Evolutionary conservation across 2,329 filamentous ascomycete species (phyloP), one percentile per base, ranked within the genome.

Genomic region (Colletotrichum cordylinicola): DNA sequence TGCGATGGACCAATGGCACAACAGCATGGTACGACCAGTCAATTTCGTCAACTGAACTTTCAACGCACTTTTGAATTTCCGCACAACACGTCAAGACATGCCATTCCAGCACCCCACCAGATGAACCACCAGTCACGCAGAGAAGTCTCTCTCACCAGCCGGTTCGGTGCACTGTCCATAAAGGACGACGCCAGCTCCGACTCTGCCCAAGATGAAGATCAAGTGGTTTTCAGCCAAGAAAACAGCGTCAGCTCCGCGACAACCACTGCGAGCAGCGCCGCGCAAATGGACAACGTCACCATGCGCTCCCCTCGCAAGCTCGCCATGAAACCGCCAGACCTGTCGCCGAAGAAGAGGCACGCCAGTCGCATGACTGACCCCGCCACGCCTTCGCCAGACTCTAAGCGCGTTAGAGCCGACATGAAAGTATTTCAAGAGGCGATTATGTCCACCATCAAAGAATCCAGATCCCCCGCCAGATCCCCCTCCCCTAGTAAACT

Each of bases 401-500:
- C 67, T 58, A 77, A 78, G 73, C 76, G 67, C 24, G 39, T 76
- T 27, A 72, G 62, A 58, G 74, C 67, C 43, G 37, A 75, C 55
- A 27, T 85, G 48, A 74, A 80, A n/a, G 74, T 67, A 29, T 76
- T 84, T 52, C 77, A 80, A 70, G 76, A 72, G 67, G 82, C 68
- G 67, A 79, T 81, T 73, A 83, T 76, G 75, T 81, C 80, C n/a
- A 52, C 43, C 48, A 76, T 81, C 79, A 87, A 84, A 78, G 83
- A 80, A 71, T 81, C 81, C 16, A 66, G 74, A 27, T 85, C 87
- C 78, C 84, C 87, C 55, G 80, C 79, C 79, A 86, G 87, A 80
- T 82, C 83, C 78, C 82, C 82, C 74, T 89, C 86, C 81, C 87
- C 87, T 75, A 85, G 79, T 43, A 89, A 90, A 78, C 79, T 82